These are phyloP conservation scores for Monosporascus sp. DNA, from an alignment of 2,329 filamentous ascomycete species.

Conservation along the genomic window DNA sequence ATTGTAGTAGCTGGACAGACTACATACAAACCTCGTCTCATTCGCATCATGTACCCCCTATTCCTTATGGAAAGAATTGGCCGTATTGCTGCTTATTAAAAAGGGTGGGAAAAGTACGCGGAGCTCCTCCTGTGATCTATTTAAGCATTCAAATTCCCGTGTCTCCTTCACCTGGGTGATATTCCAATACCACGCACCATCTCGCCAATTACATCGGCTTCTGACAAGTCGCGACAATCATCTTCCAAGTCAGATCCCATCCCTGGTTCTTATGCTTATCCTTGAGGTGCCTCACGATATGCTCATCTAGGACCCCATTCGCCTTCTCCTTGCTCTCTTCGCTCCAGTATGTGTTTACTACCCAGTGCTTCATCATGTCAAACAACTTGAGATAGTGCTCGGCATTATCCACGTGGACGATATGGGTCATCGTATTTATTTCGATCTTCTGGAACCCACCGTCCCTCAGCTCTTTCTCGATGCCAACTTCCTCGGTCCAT, in stretches of 20 bases:
- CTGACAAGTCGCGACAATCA: slow-evolving; percentile 22
- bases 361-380: slow-evolving; percentile 34
- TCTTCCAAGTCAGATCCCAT: slow-evolving; percentile 31
- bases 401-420: slow-evolving; percentile 25
- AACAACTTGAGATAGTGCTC: slow-evolving; percentile 31
- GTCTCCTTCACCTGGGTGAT: too few species aligned
- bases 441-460: slow-evolving; percentile 34
- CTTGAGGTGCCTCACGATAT: slow-evolving; percentile 28
- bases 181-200: too few species aligned
- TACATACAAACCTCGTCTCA: too few species aligned
- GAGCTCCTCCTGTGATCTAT: too few species aligned
- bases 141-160: too few species aligned
- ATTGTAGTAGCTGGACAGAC: too few species aligned
- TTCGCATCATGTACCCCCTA: too few species aligned
- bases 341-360: slow-evolving; percentile 33
- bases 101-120: too few species aligned
- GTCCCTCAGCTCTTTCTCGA: slow-evolving; percentile 29
- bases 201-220: slow-evolving; percentile 7
- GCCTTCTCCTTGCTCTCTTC: slow-evolving; percentile 36
- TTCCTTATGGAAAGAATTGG: too few species aligned
- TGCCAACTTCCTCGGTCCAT: slow-evolving; percentile 36
- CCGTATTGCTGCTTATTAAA: too few species aligned
- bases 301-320: slow-evolving; percentile 24
- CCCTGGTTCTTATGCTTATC: slow-evolving; percentile 32
- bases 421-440: slow-evolving; percentile 25